Base-by-base conservation (phyloP, 768 basidiomycete genomes). In the Dioszegia crocea region DNA sequence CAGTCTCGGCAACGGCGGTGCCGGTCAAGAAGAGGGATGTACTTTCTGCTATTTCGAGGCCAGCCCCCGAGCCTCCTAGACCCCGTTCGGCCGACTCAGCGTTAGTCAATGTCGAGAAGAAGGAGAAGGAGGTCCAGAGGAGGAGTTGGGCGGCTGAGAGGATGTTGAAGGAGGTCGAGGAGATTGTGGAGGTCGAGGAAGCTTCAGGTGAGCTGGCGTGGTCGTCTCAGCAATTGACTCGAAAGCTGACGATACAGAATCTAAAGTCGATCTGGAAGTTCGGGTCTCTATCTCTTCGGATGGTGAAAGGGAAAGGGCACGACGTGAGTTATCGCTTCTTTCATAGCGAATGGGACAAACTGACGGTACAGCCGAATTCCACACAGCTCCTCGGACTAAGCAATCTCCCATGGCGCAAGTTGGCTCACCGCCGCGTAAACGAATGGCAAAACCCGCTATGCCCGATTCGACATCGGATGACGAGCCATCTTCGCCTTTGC, bases 11-110 rank as follows among this genome's bases (percentile, higher is more conserved):
- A n/a, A n/a, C 31, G 23, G 54, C 21, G 9, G 24, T 56, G 10
- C 41, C 44, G 21, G 53, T 36, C 21, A 62, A 62, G 41, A 62
- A 60, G 33, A 14, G 57, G 16, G 69, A 71, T 30, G 63, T 68
- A 10, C 23, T 71, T 24, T 60, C 49, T 17, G 49, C 49, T 26
- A 64, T 71, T 21, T 56, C 53, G 24, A 45, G 70, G 29, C 64
- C 63, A 33, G 70, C 70, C n/a, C 70, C 70, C 10, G 59, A 61
- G 33, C 67, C 70, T 24, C 70, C 67, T 33, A 29, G 70, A 50
- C 65, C 70, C 3, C 39, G 31, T 29, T 63, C 61, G 27, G 47
- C 66, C 6, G 70, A 68, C 38, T 43, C 60, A 6, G 52, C 44
- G 29, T 1, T 31, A 24, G 14, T 23, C 11, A 16, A 27, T 27